phyloP scores from a whole-genome alignment of 768 basidiomycete genomes.

The Thelephora ganbajun region DNA sequence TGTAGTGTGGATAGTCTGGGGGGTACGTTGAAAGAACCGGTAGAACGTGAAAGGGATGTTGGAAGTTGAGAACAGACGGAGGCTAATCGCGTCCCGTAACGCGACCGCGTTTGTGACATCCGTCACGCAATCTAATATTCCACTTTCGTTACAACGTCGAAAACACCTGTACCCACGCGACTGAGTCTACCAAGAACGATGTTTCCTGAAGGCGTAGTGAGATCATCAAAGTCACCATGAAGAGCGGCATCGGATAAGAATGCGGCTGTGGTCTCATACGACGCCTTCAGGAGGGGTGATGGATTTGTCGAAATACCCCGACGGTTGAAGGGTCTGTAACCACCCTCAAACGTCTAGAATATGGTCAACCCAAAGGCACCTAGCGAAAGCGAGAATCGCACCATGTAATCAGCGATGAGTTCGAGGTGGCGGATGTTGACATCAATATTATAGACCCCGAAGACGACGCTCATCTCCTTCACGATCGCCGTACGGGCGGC shows the following conservation, averaged over 20 bases:
- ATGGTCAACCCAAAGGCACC: background rate
- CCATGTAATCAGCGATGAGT: slow-evolving; percentile 99
- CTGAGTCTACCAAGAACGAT: slow-evolving; percentile 85
- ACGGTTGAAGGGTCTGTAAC: slow-evolving; percentile 96
- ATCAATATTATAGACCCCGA: slow-evolving; percentile 90
- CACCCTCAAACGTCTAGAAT: slow-evolving; percentile 86
- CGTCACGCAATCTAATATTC: background rate
- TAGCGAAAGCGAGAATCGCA: slow-evolving; percentile 22
- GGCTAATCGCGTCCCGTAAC: background rate
- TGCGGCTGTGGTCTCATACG: slow-evolving; percentile 88
- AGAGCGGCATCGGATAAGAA: slow-evolving; percentile 90
- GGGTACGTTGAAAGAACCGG: too few species aligned
- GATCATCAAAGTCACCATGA: slow-evolving; percentile 89
- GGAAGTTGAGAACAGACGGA: background rate
- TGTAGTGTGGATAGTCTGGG: background rate
- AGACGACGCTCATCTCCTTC: slow-evolving; percentile 82
- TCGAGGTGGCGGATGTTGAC: slow-evolving; percentile 91
- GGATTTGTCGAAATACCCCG: slow-evolving; percentile 86
- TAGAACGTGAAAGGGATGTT: background rate
- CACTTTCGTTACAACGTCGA: slow-evolving; percentile 52
- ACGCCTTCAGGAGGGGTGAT: slow-evolving; percentile 94
- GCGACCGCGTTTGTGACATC: background rate
- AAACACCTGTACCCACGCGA: slow-evolving; percentile 87
- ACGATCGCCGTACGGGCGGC: slow-evolving; percentile 88
- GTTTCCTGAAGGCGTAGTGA: slow-evolving; percentile 80